These are phyloP conservation scores for Papiliotrema terrestris DNA, from an alignment of 1,284 basidiomycete species.

Conservation along the genomic window DNA sequence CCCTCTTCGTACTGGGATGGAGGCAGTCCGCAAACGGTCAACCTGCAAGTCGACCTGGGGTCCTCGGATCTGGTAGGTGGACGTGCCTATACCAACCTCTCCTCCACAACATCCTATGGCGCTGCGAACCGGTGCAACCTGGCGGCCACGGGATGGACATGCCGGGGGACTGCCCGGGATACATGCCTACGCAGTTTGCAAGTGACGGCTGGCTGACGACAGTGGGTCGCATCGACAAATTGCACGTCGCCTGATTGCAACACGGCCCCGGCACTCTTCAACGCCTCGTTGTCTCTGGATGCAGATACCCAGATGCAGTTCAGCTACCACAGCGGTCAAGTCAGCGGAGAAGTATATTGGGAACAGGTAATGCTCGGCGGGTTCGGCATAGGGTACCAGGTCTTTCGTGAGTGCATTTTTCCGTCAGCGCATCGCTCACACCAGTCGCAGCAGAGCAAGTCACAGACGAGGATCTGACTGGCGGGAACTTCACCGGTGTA, in stretches of 20 bases:
- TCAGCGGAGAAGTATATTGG: slow-evolving; percentile 45
- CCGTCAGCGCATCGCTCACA: neutral
- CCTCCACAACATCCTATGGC: no score
- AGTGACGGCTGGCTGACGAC: neutral
- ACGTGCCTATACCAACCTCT: no score
- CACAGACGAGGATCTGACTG: slow-evolving; percentile 36
- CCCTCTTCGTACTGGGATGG: slow-evolving; percentile 17
- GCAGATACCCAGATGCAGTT: slow-evolving; percentile 29
- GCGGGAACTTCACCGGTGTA: slow-evolving; percentile 42
- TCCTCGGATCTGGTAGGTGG: slow-evolving; percentile 45
- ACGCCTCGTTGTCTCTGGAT: slow-evolving; percentile 32
- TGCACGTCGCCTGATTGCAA: slow-evolving; percentile 38
- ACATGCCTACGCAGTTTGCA: no score
- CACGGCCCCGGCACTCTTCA: slow-evolving; percentile 28
- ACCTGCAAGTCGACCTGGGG: slow-evolving; percentile 46
- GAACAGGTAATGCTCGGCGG: slow-evolving; percentile 39
- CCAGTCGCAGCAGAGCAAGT: slow-evolving; percentile 37
- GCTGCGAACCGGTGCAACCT: no score
- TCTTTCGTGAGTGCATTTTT: slow-evolving; percentile 30
- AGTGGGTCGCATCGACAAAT: slow-evolving; percentile 44
- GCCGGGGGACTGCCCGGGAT: no score
- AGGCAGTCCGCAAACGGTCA: slow-evolving; percentile 28
- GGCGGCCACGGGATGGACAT: no score
- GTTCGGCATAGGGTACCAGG: slow-evolving; percentile 47
- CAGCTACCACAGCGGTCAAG: slow-evolving; percentile 35